Base-by-base conservation (phyloP, 2,329 filamentous ascomycete species). In the Fusarium burgessii region DNA sequence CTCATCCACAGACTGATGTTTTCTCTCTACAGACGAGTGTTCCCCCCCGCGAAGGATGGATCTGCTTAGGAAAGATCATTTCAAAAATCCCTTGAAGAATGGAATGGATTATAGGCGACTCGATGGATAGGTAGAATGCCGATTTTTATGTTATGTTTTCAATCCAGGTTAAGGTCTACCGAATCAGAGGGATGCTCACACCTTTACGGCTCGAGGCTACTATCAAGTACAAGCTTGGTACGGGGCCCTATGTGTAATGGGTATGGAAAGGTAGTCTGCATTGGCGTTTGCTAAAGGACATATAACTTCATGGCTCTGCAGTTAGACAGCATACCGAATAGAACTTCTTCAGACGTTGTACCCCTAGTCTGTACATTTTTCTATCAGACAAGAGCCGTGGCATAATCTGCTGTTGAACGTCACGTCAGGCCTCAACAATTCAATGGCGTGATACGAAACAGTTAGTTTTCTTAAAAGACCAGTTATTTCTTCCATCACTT, bases 1-100 rank as follows among this genome's bases (percentile, higher is more conserved):
- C 20, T 11, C 35, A 23, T 51, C 41, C 9, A 46, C 18, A 32
- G 7, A 11, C 52, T 56, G 32, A 72, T 40, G 6, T 13, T 5
- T 27, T 17, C 15, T 17, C 15, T 12, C 10, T 58, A 41, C 27
- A 79, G 77, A 17, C 70, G 65, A 33, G 69, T 72, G 29, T 79
- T 79, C 10, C 78, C 78, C n/a, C 65, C 73, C 12, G 52, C 33
- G 2, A 40, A 50, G 12, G 35, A 35, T 36, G 18, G 33, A 12
- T 32, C 27, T 5, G 27, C 20, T 12, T 23, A 56, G 15, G 58
- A 36, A 56, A 38, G 13, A 14, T 2, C 25, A 27, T 80, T 67
- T 74, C 36, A 46, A 27, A 5, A 29, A 15, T 17, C 17, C 36
- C 11, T 11, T 7, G 20, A 41, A 32, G 13, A 27, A 6, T 18